Percentiles rank a stretch among this genome's conserved stretches.
These are phyloP conservation scores for Scleroderma citrinum DNA, from an alignment of 768 basidiomycete species.

Conservation along the genomic window DNA sequence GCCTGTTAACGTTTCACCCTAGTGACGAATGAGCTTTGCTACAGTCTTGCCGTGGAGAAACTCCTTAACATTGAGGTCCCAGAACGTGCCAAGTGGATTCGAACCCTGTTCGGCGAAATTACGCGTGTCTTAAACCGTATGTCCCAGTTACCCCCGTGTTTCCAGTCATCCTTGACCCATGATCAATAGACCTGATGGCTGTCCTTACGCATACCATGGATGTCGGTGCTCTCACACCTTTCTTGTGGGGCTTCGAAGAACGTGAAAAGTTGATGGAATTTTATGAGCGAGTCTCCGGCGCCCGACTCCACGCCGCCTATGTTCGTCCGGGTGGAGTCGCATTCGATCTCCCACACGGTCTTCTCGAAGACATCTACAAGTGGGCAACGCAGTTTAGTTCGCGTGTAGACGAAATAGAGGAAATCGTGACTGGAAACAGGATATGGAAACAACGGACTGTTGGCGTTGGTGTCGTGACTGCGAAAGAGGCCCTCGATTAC, in stretches of 20 bases:
- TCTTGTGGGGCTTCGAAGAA: slow-evolving; percentile 99
- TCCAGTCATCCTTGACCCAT: neutral
- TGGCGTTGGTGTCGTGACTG: slow-evolving; percentile 85
- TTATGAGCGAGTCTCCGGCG: slow-evolving; percentile 98
- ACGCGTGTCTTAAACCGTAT: slow-evolving; percentile 91
- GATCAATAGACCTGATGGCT: slow-evolving; percentile 81
- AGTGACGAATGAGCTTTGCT: slow-evolving; percentile 99
- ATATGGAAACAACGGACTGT: slow-evolving; percentile 97
- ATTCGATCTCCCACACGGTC: slow-evolving; percentile 95
- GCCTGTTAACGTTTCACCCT: slow-evolving; percentile 1
- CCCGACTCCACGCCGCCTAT: slow-evolving; percentile 96
- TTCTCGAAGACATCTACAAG: slow-evolving; percentile 96
- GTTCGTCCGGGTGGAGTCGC: slow-evolving; percentile 97
- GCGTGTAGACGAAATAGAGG: slow-evolving; percentile 94
- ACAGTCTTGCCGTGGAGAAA: slow-evolving; percentile 96
- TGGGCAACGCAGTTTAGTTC: slow-evolving; percentile 94
- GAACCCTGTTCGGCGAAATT: slow-evolving; percentile 94
- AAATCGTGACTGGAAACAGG: slow-evolving; percentile 94
- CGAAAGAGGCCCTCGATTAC: slow-evolving; percentile 88
- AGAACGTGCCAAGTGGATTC: slow-evolving; percentile 96
- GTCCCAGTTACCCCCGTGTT: slow-evolving; percentile 21
- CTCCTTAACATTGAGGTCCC: slow-evolving; percentile 96
- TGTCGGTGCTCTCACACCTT: slow-evolving; percentile 96
- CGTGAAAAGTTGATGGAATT: slow-evolving; percentile 99
- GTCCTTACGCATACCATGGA: slow-evolving; percentile 94